Base-by-base conservation (phyloP, 169 alveolate species). In the Miamiensis avidus region DNA sequence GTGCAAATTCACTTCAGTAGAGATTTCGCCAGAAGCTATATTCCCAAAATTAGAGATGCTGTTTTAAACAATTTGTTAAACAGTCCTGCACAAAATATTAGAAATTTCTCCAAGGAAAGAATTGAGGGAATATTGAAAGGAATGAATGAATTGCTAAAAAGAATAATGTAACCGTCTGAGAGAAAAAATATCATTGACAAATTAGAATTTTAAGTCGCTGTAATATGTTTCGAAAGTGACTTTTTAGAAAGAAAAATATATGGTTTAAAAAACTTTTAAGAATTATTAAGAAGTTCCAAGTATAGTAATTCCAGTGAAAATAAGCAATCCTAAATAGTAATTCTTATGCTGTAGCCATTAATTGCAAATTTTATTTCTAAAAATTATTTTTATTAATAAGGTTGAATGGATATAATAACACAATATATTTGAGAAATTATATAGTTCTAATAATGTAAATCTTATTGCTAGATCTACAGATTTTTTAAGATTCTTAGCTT, bases 351-450 rank as follows among this genome's bases (percentile, higher is more conserved):
- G n/a, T n/a, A n/a, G n/a, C n/a, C n/a, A n/a, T n/a, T n/a, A n/a
- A 27, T 31, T 15, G 73, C 74, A 74, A 0, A 82, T 65, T 29
- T 86, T 79, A 33, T 78, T 81, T 16, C 31, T 81, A 1, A 74
- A 79, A 11, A 69, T 33, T 25, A 34, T 83, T 29, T 73, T 85
- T 81, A 79, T 95, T 49, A 11, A 11, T 49, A 49, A 49, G 82
- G 82, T 91, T n/a, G 84, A 86, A 33, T 93, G 97, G 96, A 69
- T 96, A 28, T 83, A 93, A 78, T 89, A 93, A 29, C 91, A 95
- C 81, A 87, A 93, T 25, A 93, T 96, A 30, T 86, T 94, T 65
- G 87, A 91, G 34, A 94, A 92, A 83, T 82, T 96, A 4, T 96
- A 93, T 29, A 86, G 88, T 72, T 86, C 87, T 73, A 91, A 91